phyloP scores from a whole-genome alignment of 495 filamentous ascomycete genomes.

The Aspergillus avenaceus region DNA sequence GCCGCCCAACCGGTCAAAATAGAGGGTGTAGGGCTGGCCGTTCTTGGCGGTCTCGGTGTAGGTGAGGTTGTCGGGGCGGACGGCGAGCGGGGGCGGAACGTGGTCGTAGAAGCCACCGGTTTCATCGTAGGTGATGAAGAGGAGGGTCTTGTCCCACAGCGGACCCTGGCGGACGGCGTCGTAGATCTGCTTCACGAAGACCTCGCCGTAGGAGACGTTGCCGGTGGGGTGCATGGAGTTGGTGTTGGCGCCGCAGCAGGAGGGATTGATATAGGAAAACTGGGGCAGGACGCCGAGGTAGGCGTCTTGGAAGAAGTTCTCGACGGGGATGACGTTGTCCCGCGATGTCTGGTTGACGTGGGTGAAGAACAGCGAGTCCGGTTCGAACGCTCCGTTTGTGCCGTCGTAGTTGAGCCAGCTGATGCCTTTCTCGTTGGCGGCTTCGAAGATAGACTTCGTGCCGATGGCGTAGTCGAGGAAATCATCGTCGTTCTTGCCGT shows the following conservation, averaged over 20 bases:
- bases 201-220: conserved; percentile 43
- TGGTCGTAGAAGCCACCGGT: conserved; percentile 49
- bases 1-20: conserved; percentile 45
- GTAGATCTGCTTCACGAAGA: conserved; percentile 47
- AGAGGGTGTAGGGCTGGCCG: conserved; percentile 39
- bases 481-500: conserved; percentile 41
- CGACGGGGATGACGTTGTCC: conserved; percentile 26
- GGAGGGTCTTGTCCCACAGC: conserved; percentile 44
- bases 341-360: conserved; percentile 19
- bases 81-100: conserved; percentile 40
- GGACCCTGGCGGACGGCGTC: conserved; percentile 42
- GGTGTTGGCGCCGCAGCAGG: conserved; percentile 43
- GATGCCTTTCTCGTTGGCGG: conserved; percentile 36
- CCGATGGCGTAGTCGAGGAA: conserved; percentile 36
- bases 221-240: conserved; percentile 47
- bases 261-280: conserved; percentile 49
- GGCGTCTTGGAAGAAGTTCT: conserved; percentile 36
- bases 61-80: conserved; percentile 33
- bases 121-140: conserved; percentile 49
- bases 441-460: conserved; percentile 45
- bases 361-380: conserved; percentile 32
- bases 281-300: conserved; percentile 36
- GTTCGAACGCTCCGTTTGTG: conserved; percentile 30
- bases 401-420: conserved; percentile 52
- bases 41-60: conserved; percentile 40